Evolutionary conservation across 2,329 filamentous ascomycete genomes (phyloP).

Genomic region (Huntiella moniliformis): DNA sequence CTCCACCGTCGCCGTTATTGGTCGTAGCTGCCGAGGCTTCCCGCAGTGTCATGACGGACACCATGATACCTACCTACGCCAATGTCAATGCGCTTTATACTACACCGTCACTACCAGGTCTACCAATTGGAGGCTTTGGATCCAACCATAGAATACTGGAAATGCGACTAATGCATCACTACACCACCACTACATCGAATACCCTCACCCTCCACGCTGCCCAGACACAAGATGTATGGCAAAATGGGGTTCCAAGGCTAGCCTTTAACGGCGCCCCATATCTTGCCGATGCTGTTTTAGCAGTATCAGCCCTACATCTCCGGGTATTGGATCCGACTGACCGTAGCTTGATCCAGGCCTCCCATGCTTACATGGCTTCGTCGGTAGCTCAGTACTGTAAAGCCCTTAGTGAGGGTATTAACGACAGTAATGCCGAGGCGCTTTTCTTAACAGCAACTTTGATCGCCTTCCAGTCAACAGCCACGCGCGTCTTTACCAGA

Average conservation of each 20-base stretch:
- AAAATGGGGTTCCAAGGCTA: constrained; percentile 37
- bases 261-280: constrained; percentile 41
- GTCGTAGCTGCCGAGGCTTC: constrained; percentile 13
- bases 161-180: constrained; percentile 45
- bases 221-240: constrained; percentile 37
- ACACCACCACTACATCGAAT: constrained; percentile 39
- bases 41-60: constrained; percentile 14
- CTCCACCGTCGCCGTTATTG: constrained; percentile 12
- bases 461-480: constrained; percentile 47
- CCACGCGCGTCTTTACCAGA: constrained; percentile 42
- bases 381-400: constrained; percentile 41
- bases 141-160: constrained; percentile 29
- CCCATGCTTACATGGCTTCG: constrained; percentile 46
- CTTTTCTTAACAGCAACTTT: constrained; percentile 43
- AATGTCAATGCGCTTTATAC: constrained; percentile 18
- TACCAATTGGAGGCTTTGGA: constrained; percentile 11
- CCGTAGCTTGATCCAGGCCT: constrained; percentile 39
- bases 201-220: constrained; percentile 37
- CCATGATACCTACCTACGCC: constrained; percentile 9
- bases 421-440: constrained; percentile 39
- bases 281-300: constrained; percentile 43
- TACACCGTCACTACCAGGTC: constrained; percentile 16
- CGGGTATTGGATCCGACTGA: constrained; percentile 38
- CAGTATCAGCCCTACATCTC: constrained; percentile 44
- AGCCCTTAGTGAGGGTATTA: constrained; percentile 36